Conservation (phyloP, 441 rosid species). For the Pelargonium citronellum region DNA sequence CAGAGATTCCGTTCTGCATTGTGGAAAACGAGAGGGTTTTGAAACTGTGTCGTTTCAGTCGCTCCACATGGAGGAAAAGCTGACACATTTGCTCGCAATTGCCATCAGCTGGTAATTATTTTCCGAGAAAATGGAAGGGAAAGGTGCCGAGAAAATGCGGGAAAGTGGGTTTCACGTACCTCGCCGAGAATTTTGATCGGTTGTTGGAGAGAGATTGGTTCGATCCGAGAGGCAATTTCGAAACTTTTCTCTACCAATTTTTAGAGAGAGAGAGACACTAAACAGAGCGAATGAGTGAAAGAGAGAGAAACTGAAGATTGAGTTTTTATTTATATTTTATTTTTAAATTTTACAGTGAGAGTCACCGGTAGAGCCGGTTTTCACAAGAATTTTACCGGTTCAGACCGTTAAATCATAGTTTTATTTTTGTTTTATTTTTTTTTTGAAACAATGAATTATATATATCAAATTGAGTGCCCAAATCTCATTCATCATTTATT, state of each 20-base stretch:
- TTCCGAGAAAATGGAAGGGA: constrained; percentile 29
- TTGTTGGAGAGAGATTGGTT: constrained; percentile 16
- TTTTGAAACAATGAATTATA: no score
- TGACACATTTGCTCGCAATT: constrained; percentile 35
- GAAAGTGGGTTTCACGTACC: constrained; percentile 9
- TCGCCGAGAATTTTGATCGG: constrained; percentile 9
- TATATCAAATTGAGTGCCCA: no score
- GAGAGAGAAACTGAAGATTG: constrained; percentile 6
- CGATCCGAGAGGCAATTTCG: constrained; percentile 7
- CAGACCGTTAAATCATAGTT: no score
- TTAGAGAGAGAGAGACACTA: background rate
- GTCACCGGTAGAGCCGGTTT: no score
- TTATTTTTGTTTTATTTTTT: no score
- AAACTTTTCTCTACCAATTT: background rate
- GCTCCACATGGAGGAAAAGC: constrained; percentile 26
- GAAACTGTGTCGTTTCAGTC: constrained; percentile 41
- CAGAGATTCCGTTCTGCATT: constrained; percentile 49
- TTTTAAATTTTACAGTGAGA: background rate
- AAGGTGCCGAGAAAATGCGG: constrained; percentile 27
- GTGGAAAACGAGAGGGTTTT: constrained; percentile 32
- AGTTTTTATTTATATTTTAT: background rate
- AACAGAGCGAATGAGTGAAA: constrained; percentile 8
- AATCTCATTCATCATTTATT: no score
- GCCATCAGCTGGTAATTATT: constrained; percentile 18
- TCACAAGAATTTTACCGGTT: no score